Evolutionary conservation across 352 stramenopile genomes (phyloP).

Genomic region (Heterotrichella gracilis): DNA sequence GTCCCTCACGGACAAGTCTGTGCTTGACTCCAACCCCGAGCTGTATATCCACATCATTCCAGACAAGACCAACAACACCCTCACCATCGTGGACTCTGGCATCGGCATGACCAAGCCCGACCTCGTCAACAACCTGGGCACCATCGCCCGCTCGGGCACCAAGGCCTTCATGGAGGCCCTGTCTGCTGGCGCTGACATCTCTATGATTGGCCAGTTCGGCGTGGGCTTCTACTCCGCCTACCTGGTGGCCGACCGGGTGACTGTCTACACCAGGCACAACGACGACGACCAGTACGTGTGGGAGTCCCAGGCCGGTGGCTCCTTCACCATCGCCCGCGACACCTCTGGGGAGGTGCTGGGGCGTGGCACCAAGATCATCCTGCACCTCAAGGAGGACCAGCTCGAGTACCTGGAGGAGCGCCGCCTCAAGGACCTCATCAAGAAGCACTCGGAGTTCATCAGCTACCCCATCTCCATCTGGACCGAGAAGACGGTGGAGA

Average conservation of each 20-base stretch:
- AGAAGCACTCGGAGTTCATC: constrained; percentile 99
- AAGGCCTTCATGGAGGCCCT: constrained; percentile 98
- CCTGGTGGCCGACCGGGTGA: constrained; percentile 88
- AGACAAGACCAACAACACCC: constrained; percentile 93
- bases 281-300: constrained; percentile 86
- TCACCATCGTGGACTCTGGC: constrained; percentile 87
- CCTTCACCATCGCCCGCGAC: constrained; percentile 68
- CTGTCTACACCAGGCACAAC: constrained; percentile 92
- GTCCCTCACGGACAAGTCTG: constrained; percentile 64
- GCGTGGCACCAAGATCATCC: constrained; percentile 66
- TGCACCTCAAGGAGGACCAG: constrained; percentile 96
- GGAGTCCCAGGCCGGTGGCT: constrained; percentile 74
- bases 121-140: constrained; percentile 96
- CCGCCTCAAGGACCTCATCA: constrained; percentile 89
- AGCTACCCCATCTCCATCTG: constrained; percentile 97
- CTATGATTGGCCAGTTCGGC: constrained; percentile 98
- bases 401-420: constrained; percentile 89
- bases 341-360: constrained; percentile 35
- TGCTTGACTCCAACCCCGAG: constrained; percentile 76
- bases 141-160: constrained; percentile 97
- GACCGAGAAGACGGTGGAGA: constrained; percentile 95
- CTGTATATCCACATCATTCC: constrained; percentile 92
- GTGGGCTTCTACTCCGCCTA: constrained; percentile 99
- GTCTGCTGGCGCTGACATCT: constrained; percentile 75
- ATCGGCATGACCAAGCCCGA: constrained; percentile 98